Conservation (phyloP, 345 rosid species). For the Gossypium sturtianum region DNA sequence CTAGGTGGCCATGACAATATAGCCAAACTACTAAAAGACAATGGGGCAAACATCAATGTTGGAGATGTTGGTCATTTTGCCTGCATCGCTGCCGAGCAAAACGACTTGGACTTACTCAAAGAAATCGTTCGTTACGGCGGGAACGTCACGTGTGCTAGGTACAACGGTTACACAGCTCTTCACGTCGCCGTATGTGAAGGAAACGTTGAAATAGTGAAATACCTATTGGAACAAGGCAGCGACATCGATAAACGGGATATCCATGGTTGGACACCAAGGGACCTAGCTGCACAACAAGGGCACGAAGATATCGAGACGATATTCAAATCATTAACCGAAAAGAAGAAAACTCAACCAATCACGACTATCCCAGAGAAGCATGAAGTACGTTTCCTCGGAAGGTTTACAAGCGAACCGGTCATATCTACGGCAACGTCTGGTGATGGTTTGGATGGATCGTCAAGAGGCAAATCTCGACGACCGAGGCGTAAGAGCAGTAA, state of each 20-base stretch:
- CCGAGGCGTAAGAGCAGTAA: slow-evolving; percentile 54
- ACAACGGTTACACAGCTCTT: slow-evolving; percentile 63
- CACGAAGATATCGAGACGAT: slow-evolving; percentile 62
- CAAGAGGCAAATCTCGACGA: slow-evolving; percentile 31
- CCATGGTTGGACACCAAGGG: slow-evolving; percentile 63
- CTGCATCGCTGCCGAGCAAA: slow-evolving; percentile 63
- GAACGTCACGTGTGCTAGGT: slow-evolving; percentile 41
- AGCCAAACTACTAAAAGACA: slow-evolving; percentile 36
- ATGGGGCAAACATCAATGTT: slow-evolving; percentile 35
- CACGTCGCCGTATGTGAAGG: slow-evolving; percentile 79
- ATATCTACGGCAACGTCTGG: slow-evolving; percentile 32
- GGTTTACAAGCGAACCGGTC: slow-evolving; percentile 67
- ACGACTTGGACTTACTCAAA: slow-evolving; percentile 51
- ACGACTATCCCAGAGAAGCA: slow-evolving; percentile 42
- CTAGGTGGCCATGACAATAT: slow-evolving; percentile 51
- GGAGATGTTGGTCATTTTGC: slow-evolving; percentile 80
- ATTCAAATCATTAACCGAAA: slow-evolving; percentile 36
- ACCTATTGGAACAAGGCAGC: slow-evolving; percentile 63
- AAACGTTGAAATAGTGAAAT: slow-evolving; percentile 58
- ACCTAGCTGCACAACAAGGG: slow-evolving; percentile 81
- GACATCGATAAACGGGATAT: slow-evolving; percentile 52
- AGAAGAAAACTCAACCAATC: slow-evolving; percentile 28
- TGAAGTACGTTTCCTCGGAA: slow-evolving; percentile 43
- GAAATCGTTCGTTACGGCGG: slow-evolving; percentile 53
- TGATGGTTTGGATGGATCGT: slow-evolving; percentile 42